These are phyloP conservation scores for Fusarium austroafricanum DNA, from an alignment of 2,329 filamentous ascomycete species.

Conservation along the genomic window DNA sequence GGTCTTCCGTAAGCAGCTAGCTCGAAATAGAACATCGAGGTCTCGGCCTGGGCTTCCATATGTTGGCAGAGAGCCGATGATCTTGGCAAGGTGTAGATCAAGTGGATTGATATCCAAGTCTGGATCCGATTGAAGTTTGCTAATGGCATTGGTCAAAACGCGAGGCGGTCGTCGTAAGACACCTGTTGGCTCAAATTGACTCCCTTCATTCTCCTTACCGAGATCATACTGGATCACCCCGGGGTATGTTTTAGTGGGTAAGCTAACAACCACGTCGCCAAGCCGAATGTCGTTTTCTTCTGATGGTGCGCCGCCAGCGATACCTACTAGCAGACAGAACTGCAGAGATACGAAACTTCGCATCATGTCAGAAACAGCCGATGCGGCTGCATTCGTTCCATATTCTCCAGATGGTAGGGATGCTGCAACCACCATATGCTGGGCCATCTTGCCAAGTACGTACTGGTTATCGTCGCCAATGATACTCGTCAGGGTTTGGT, in stretches of 20 bases:
- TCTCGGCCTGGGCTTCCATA: too few relatives aligned
- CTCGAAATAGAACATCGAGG: too few relatives aligned
- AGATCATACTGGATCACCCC: neutral
- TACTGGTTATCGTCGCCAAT: neutral
- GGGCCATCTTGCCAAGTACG: neutral
- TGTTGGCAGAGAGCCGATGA: too few relatives aligned
- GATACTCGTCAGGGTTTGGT: too few relatives aligned
- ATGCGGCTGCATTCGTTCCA: neutral
- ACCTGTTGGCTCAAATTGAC: too few relatives aligned
- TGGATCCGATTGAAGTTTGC: neutral
- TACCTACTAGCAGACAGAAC: neutral
- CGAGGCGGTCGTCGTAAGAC: too few relatives aligned
- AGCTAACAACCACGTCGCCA: neutral
- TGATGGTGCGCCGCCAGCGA: neutral
- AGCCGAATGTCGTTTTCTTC: neutral
- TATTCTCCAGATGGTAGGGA: neutral
- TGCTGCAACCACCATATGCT: neutral
- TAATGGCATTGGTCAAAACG: neutral
- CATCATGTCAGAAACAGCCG: neutral
- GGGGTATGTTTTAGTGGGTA: too few relatives aligned
- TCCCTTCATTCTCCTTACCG: fast-evolving
- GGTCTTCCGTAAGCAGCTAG: too few relatives aligned
- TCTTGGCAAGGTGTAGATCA: too few relatives aligned
- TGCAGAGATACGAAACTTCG: neutral
- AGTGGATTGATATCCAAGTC: too few relatives aligned